These are phyloP conservation scores for Penicillium sp. DNA, from an alignment of 2,329 filamentous ascomycete species.

Conservation along the genomic window DNA sequence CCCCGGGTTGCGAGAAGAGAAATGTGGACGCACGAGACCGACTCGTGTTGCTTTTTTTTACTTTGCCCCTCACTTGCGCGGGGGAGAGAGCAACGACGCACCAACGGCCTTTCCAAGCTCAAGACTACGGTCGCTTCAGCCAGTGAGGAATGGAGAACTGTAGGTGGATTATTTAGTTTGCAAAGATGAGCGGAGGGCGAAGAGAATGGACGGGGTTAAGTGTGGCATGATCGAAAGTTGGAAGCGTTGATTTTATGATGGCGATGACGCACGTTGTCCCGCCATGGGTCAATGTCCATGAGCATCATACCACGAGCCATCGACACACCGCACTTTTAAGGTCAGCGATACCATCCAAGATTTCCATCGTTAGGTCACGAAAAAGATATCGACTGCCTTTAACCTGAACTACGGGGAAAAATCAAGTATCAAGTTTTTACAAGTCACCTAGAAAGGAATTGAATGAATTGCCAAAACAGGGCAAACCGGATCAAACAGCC, in stretches of 20 bases:
- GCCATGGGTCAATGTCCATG: not conserved
- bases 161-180: not conserved
- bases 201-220: not conserved
- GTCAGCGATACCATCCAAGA: not conserved
- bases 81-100: slow-evolving; percentile 1
- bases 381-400: not conserved
- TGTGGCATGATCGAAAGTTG: not conserved
- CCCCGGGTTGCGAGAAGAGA: not conserved
- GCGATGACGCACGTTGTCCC: slow-evolving; percentile 8
- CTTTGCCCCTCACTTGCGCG: slow-evolving; percentile 12
- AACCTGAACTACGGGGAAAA: not conserved
- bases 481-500: not conserved
- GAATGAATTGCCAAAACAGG: not conserved
- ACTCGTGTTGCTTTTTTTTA: not conserved
- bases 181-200: not conserved
- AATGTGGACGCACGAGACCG: not conserved
- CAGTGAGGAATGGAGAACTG: not conserved
- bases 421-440: not conserved
- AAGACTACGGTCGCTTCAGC: not conserved
- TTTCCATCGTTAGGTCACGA: not conserved
- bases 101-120: not conserved
- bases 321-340: not conserved
- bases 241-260: not conserved
- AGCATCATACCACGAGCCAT: slow-evolving; percentile 2
- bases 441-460: not conserved